A percentile compares a stretch with the other conserved stretches of the same genome.
phyloP scores from a whole-genome alignment of 1,139 yeast genomes.

The Suhomyces anneliseae region DNA sequence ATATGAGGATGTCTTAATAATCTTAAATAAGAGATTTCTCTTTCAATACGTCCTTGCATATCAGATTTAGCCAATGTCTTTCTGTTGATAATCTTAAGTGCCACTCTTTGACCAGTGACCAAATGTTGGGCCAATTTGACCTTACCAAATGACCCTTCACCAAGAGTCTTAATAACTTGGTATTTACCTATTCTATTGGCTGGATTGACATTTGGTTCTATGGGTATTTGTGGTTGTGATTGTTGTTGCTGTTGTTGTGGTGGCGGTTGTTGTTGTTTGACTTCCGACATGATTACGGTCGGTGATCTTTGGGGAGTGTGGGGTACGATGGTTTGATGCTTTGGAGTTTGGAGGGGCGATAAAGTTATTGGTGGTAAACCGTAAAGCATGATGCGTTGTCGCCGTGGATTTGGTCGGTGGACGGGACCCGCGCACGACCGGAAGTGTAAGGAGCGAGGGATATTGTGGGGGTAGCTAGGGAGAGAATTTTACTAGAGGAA shows the following conservation, averaged over 20 bases:
- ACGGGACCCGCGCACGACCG: background rate
- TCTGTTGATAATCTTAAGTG: constrained; percentile 89
- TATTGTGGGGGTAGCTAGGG: too few species aligned
- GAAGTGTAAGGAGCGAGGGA: background rate
- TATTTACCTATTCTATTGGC: constrained; percentile 79
- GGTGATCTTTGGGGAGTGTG: background rate
- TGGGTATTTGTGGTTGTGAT: constrained; percentile 14
- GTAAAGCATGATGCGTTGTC: background rate
- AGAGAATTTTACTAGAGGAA: too few species aligned
- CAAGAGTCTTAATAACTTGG: constrained; percentile 90
- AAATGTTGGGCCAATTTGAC: constrained; percentile 93
- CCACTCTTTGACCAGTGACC: constrained; percentile 91
- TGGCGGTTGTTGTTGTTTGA: constrained; percentile 14
- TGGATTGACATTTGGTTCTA: constrained; percentile 34
- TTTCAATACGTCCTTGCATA: constrained; percentile 95
- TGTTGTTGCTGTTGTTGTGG: constrained; percentile 16
- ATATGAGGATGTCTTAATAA: constrained; percentile 94
- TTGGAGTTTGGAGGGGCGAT: too few species aligned
- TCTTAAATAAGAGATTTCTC: constrained; percentile 89
- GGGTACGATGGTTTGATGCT: background rate
- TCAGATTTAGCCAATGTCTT: constrained; percentile 93
- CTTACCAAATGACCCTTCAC: constrained; percentile 97
- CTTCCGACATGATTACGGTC: constrained; percentile 8
- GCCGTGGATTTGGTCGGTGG: background rate
- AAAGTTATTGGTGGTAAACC: too few species aligned